Conservation (phyloP, 176 grass and related monocot species). For the Cenchrus americanus region DNA sequence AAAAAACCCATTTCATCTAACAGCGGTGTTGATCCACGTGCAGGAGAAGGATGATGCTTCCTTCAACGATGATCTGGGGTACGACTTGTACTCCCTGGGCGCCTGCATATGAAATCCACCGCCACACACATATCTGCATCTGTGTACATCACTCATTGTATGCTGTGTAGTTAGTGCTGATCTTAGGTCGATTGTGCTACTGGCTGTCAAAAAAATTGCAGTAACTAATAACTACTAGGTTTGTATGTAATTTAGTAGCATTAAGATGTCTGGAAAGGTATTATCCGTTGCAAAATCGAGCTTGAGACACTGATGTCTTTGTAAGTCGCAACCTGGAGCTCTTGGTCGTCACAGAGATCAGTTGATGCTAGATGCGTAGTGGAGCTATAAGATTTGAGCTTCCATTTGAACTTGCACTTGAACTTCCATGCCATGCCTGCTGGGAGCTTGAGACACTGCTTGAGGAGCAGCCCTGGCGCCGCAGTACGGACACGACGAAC, state of each 20-base stretch:
- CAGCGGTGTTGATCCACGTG: neutral
- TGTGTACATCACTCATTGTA: constrained; percentile 34
- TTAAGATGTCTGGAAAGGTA: constrained; percentile 14
- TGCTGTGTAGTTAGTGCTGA: constrained; percentile 38
- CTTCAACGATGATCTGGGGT: constrained; percentile 69
- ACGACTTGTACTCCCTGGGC: constrained; percentile 75
- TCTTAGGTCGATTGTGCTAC: constrained; percentile 9
- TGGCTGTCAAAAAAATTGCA: neutral
- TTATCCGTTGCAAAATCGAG: constrained; percentile 10
- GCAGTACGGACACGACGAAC: too few relatives aligned
- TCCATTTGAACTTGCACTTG: neutral
- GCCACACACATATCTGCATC: neutral
- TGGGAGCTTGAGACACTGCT: too few relatives aligned
- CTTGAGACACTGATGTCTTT: constrained; percentile 21
- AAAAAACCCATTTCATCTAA: neutral
- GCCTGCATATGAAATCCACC: constrained; percentile 70
- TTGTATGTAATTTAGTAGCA: constrained; percentile 43
- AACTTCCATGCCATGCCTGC: neutral
- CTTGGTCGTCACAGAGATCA: neutral
- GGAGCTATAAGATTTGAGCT: neutral
- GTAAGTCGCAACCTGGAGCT: constrained; percentile 21
- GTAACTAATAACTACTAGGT: neutral
- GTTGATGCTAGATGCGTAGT: neutral
- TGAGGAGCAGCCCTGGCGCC: too few relatives aligned
- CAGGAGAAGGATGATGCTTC: constrained; percentile 83